Evolutionary conservation across 805 yeast species (phyloP).

Genomic region (Ogataea kodamae): DNA sequence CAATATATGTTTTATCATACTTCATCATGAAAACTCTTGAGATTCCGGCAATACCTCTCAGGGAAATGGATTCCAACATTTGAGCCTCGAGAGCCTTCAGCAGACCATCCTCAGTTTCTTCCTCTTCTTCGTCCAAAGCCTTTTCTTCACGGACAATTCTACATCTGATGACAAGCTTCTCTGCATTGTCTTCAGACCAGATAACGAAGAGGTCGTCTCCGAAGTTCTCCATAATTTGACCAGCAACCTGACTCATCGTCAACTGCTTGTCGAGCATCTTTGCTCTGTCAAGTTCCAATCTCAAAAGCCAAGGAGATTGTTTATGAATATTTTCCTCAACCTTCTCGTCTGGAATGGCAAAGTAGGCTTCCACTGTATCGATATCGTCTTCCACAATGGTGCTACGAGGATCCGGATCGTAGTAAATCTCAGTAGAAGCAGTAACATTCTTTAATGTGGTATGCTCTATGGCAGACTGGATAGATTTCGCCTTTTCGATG

Average conservation of each 20-base stretch:
- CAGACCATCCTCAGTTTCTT: constrained; percentile 95
- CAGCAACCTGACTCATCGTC: constrained; percentile 98
- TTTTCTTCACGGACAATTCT: constrained; percentile 97
- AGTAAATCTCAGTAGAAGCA: constrained; percentile 94
- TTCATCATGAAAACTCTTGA: constrained; percentile 89
- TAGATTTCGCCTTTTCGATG: constrained; percentile 89
- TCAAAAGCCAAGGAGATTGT: constrained; percentile 97
- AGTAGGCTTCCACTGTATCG: constrained; percentile 95
- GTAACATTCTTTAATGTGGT: constrained; percentile 93
- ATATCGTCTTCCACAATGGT: constrained; percentile 97
- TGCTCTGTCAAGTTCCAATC: constrained; percentile 96
- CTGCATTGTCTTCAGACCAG: constrained; percentile 99
- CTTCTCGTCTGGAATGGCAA: constrained; percentile 96
- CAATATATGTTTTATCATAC: constrained; percentile 68
- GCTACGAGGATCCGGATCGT: constrained; percentile 96
- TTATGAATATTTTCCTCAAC: constrained; percentile 90
- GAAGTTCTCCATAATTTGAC: constrained; percentile 86
- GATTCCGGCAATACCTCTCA: constrained; percentile 95
- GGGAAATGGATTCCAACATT: constrained; percentile 90
- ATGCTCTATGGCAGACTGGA: constrained; percentile 96
- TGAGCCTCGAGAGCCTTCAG: constrained; percentile 92
- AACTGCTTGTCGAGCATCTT: constrained; percentile 97
- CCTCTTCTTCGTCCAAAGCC: constrained; percentile 86
- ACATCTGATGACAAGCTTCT: constrained; percentile 93
- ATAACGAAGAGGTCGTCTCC: constrained; percentile 94